Conservation (phyloP, 805 yeast species). For the Blastobotrys robertii region DNA sequence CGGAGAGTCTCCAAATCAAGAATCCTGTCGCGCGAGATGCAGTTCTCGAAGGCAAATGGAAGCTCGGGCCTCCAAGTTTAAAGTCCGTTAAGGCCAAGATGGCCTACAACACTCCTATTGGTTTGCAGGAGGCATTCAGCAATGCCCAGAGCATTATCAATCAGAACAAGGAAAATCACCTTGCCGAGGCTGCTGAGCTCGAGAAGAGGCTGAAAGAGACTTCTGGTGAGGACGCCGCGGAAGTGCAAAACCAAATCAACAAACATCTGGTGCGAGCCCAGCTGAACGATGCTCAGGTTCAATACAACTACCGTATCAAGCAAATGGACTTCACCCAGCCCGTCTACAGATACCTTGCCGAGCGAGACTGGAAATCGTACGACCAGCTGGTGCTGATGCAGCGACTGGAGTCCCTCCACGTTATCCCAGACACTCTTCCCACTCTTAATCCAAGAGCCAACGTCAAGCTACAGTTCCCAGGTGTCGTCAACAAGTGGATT, state of each 20-base stretch:
- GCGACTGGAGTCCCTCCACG: conserved; percentile 73
- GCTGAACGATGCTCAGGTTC: conserved; percentile 72
- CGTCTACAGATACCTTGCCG: conserved; percentile 62
- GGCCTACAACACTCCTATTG: conserved; percentile 57
- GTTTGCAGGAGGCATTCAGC: conserved; percentile 63
- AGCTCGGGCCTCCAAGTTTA: conserved; percentile 18
- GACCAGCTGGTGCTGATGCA: conserved; percentile 80
- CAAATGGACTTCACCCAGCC: conserved; percentile 61
- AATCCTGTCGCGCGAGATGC: conserved; percentile 15
- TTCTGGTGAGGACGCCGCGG: conserved; percentile 14
- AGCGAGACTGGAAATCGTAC: conserved; percentile 61
- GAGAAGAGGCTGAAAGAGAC: conserved; percentile 11
- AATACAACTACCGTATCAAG: conserved; percentile 47
- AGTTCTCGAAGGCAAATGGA: conserved; percentile 16
- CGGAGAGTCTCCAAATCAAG: conserved; percentile 7
- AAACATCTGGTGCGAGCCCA: conserved; percentile 52
- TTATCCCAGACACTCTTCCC: conserved; percentile 91
- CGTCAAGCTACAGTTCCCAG: conserved; percentile 66
- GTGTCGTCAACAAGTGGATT: conserved; percentile 48
- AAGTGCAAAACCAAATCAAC: conserved; percentile 13
- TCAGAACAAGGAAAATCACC: conserved; percentile 36
- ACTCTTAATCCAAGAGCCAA: conserved; percentile 75
- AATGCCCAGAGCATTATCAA: conserved; percentile 53
- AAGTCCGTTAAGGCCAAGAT: conserved; percentile 12
- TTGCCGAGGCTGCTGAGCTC: conserved; percentile 32